phyloP scores from a whole-genome alignment of 805 yeast genomes.

The Wickerhamiella domercqiae region DNA sequence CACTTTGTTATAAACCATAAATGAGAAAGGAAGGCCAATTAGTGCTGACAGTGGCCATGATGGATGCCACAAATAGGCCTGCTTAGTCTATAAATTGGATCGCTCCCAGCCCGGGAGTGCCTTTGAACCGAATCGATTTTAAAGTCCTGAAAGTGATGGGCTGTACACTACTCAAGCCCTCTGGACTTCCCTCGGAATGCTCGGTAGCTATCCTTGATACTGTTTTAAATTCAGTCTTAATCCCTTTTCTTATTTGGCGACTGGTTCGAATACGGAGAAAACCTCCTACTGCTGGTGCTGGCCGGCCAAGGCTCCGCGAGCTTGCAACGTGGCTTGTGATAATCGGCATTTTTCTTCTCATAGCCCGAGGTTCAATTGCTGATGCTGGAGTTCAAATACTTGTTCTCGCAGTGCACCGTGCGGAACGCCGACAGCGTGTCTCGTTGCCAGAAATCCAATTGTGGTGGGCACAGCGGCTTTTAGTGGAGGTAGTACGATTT shows the following conservation, averaged over 20 bases:
- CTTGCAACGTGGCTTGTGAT: background rate
- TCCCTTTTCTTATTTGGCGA: slow-evolving; percentile 1
- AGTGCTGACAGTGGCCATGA: too few species aligned
- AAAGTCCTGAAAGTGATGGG: too few species aligned
- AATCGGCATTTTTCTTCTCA: background rate
- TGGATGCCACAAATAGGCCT: too few species aligned
- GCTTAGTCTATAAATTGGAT: too few species aligned
- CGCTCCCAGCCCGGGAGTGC: too few species aligned
- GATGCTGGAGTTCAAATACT: background rate
- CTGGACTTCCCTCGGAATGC: background rate
- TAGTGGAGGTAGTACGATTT: background rate
- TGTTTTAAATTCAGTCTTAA: background rate
- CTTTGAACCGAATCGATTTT: too few species aligned
- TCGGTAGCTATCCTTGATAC: background rate
- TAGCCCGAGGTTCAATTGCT: background rate
- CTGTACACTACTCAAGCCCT: background rate
- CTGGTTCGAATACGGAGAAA: background rate
- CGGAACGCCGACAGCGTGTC: background rate
- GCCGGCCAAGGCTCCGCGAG: background rate
- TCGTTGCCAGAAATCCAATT: background rate
- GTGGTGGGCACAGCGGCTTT: slow-evolving; percentile 1
- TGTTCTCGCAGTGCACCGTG: background rate
- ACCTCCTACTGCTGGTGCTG: background rate
- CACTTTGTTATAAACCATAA: too few species aligned
- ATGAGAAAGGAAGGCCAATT: too few species aligned